Base-by-base conservation (phyloP, 2,329 filamentous ascomycete species). In the Scleromitrula shiraiana region DNA sequence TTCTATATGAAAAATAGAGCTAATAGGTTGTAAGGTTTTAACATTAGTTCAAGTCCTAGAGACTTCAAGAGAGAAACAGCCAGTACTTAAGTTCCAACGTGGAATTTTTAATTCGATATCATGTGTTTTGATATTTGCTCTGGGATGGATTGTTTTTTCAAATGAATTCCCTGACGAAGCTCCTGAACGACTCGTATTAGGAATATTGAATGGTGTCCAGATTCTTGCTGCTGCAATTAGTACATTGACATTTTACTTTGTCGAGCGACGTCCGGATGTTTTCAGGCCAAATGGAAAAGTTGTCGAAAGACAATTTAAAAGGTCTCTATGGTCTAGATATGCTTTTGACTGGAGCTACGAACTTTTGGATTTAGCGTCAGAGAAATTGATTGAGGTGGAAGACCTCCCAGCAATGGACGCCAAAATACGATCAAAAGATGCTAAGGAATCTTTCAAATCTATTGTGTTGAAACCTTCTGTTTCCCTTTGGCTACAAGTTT, bases 251-350 rank as follows among this genome's bases (percentile, higher is more conserved):
- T 49, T 56, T 30, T 50, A 50, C 15, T 54, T 38, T 1, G 67
- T 88, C 15, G 81, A 81, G 6, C 74, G 84, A 38, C 74, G 85
- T 14, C 85, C 85, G 2, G 71, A 80, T 49, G 78, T 88, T 20
- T 85, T 72, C 57, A 75, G 56, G 55, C 62, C 80, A 22, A 78
- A 71, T 35, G 58, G 56, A 15, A 68, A 71, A 45, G 57, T 71
- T 6, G 81, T 90, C 23, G 84, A 90, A 56, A 68, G 70, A n/a
- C 73, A 83, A 63, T 73, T 71, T 56, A 82, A 80, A 0, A 70
- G 70, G 2, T 78, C 80, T 3, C 73, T 79, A 2, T 70, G 82
- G 49, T 73, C 67, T 43, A 75, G 78, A 46, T 77, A 78, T 59
- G 85, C 77, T 5, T 89, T 80, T 67, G 67, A 68, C 46, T 90